Evolutionary conservation across 2,329 filamentous ascomycete species (phyloP), one percentile per base, ranked within the genome.

Genomic region (Calonectria fujianensis): DNA sequence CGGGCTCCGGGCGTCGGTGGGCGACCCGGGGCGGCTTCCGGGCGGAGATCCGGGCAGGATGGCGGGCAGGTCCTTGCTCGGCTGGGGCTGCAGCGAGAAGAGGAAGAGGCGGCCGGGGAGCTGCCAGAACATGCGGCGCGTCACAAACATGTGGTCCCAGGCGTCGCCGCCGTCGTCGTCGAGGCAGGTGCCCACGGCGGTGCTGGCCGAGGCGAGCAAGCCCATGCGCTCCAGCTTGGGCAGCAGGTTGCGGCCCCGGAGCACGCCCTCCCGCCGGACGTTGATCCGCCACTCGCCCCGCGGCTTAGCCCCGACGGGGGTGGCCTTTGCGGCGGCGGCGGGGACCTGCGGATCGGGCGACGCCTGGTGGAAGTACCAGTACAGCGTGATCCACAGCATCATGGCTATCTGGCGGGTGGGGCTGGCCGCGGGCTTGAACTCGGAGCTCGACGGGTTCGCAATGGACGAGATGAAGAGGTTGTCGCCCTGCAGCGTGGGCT

Each of bases 301-400:
- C 2, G 96, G 96, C 77, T 91, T 93, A 7, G 94, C 96, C 7
- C 86, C 83, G 24, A 91, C 87, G 0, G 94, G 94, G 0, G 95
- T 96, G 72, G 89, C 83, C 77, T 89, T 90, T 1, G 93, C 94
- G 0, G 90, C 88, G 7, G 91, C 87, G 9, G 91, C 94, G 24
- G 89, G 88, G 41, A 97, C 82, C 65, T 91, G 90, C 0, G 90
- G 88, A 29, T 90, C 88, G 0, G 96, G 96, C 79, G 93, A 90
- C 1, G 92, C 90, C 84, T 98, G 95, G 86, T 98, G 96, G 80
- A 98, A 98, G 87, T 98, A 98, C 96, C 96, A 98, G 88, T 95
- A 98, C 52, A 98, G 88, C 1, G 95, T 96, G 41, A 96, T 92
- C 95, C 95, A 98, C 9, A 98, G 90, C 94, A 98, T 98, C 95